phyloP scores from a whole-genome alignment of 78 protist species.

The slime mould (Dictyostelium discoideum) region DNA sequence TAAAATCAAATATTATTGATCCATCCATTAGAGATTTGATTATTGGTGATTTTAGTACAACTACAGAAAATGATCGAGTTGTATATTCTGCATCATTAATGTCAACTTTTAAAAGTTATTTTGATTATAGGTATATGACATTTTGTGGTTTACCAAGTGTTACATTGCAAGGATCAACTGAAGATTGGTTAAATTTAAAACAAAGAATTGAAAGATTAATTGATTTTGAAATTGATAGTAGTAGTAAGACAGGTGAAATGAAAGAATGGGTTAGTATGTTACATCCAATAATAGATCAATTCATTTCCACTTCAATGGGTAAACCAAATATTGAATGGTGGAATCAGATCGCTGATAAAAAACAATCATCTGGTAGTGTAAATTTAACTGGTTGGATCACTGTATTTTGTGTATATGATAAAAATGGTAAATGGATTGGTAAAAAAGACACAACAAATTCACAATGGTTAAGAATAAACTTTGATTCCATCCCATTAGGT shows the following conservation, averaged over 20 bases:
- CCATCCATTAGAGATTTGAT: slow-evolving; percentile 24
- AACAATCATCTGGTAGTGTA: not conserved
- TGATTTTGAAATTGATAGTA: not conserved
- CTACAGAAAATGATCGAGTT: slow-evolving; percentile 18
- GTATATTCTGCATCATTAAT: slow-evolving; percentile 18
- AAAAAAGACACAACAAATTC: not conserved
- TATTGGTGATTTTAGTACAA: slow-evolving; percentile 1
- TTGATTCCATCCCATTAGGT: not conserved
- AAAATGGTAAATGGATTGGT: not conserved
- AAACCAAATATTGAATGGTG: slow-evolving; percentile 30
- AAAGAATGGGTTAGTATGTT: slow-evolving; percentile 46
- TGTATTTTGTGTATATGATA: not conserved
- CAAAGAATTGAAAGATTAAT: not conserved
- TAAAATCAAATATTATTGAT: slow-evolving; percentile 23
- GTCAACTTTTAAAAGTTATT: slow-evolving; percentile 54
- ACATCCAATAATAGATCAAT: slow-evolving; percentile 37
- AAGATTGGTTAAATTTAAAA: slow-evolving; percentile 46
- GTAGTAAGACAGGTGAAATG: slow-evolving; percentile 16
- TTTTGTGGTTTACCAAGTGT: slow-evolving; percentile 66
- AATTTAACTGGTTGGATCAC: not conserved
- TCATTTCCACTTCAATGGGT: slow-evolving; percentile 24
- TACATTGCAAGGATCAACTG: slow-evolving; percentile 44
- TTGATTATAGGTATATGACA: not conserved
- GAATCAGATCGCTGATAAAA: slow-evolving; percentile 19
- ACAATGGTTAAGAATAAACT: not conserved